Percentiles rank a stretch among this genome's conserved stretches.
Evolutionary conservation across 164 flowering plant species (phyloP).

Genomic region (Buxus sempervirens): DNA sequence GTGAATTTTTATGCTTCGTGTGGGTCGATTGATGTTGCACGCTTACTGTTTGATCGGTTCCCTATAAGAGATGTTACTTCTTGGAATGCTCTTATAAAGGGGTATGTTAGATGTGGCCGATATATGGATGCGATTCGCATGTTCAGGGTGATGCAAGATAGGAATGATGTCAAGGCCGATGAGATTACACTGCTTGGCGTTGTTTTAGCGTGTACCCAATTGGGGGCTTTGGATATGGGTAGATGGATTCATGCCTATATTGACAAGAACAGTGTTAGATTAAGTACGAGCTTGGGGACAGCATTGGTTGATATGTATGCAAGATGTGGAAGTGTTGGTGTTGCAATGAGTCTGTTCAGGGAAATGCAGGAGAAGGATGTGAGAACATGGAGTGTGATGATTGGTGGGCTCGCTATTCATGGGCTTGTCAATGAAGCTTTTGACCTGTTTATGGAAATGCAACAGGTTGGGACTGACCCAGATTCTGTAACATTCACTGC

Average conservation of each 20-base stretch:
- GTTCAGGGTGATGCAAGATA: constrained; percentile 22
- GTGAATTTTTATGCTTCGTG: constrained; percentile 24
- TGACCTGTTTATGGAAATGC: constrained; percentile 19
- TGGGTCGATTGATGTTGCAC: constrained; percentile 22
- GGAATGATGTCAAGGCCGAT: constrained; percentile 16
- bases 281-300: constrained; percentile 19
- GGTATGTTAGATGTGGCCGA: constrained; percentile 18
- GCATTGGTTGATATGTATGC: constrained; percentile 30
- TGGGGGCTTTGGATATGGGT: constrained; percentile 30
- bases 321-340: constrained; percentile 26
- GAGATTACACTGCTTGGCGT: constrained; percentile 32
- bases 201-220: constrained; percentile 22
- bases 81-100: constrained; percentile 32
- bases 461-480: constrained; percentile 15
- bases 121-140: constrained; percentile 19
- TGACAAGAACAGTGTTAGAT: constrained; percentile 12
- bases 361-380: constrained; percentile 23
- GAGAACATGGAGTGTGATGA: constrained; percentile 29
- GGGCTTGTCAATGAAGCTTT: constrained; percentile 24
- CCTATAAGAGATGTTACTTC: constrained; percentile 26
- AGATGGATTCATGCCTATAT: constrained; percentile 29
- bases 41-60: constrained; percentile 22
- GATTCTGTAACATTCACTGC: constrained; percentile 27
- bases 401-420: constrained; percentile 28
- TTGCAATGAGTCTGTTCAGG: constrained; percentile 14